Evolutionary conservation across 306 rosid genomes (phyloP), one percentile per base, ranked within the genome.

Genomic region (Trifolium pratense): DNA sequence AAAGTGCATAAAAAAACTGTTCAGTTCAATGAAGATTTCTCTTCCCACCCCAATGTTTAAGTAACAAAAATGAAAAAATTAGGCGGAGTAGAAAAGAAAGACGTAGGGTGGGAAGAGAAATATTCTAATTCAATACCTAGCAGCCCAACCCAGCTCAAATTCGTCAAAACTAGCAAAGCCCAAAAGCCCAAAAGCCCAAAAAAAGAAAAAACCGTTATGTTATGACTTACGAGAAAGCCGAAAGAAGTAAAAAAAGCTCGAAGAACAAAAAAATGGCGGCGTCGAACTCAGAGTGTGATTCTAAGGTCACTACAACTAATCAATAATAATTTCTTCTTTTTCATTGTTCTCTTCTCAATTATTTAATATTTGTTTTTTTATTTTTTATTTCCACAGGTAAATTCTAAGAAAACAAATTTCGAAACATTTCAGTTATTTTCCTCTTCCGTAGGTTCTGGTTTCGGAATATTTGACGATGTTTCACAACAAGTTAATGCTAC

Each of bases 391-490:
- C 34, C 36, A 9, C 68, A 67, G 66, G 60, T n/a, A 21, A 57
- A 25, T 64, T 40, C 68, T 62, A 82, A 88, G 87, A 84, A 80
- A 68, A 77, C 82, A 12, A 83, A 75, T 72, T 73, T 57, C 68
- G 90, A 78, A 43, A 70, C 84, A 21, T 89, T 94, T 68, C 84
- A 71, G 17, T 61, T 87, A 23, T 91, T 91, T 83, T 84, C 95
- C 5, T 77, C 96, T n/a, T 77, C 96, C 15, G 53, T 83, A 29
- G 79, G 49, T 62, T 83, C 76, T 7, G 76, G 74, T 21, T 65
- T 89, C 14, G 90, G 91, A 9, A 78, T 91, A 55, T 84, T 84
- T 14, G 92, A 88, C 9, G 83, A 85, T 72, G 68, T 84, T 55
- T 40, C 80, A 23, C 80, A 75, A 43, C 78, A 83, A 64, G 18